Base-by-base conservation (phyloP, 139 green algal species). In the Chlorella sp. region DNA sequence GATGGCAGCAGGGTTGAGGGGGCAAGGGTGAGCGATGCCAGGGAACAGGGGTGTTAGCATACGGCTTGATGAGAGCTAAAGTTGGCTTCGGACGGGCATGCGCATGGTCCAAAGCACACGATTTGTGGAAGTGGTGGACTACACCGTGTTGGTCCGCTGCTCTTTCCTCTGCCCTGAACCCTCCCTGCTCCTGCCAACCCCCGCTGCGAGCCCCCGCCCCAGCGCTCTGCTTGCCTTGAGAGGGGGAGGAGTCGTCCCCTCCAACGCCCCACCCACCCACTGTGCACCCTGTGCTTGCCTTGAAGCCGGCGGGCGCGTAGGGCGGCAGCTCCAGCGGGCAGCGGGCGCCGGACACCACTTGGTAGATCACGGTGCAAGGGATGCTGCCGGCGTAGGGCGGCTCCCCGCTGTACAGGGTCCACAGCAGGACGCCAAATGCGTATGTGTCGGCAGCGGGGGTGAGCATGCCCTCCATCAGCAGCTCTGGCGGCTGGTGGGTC, bases 351-450 rank as follows among this genome's bases (percentile, higher is more conserved):
- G 16, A 14, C 4, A 39, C 32, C 78, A 83, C 39, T 42, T 64
- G 34, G 40, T 60, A 3, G 12, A 83, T 83, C 39, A 83, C 32
- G 11, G 39, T 0, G 2, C 21, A 30, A 0, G 78, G 14, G 11
- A 37, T 28, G 22, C 61, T 28, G 2, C 78, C 78, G 0, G 24
- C 0, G 39, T 26, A 83, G 0, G 78, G 78, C 24, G 64, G 78
- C 78, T 83, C 40, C 26, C 78, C 40, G 24, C 39, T 66, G 78
- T 83, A 83, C 68, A 93, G 39, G 48, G 89, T 89, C 91, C 91
- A 93, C 36, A 89, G 60, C 75, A 93, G 86, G 37, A 93, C 53
- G 28, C 91, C 91, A 87, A 93, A 93, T 3, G 91, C 91, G 85
- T 91, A 93, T 36, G 91, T 86, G 78, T 93, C 91, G 2, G 26